Conservation (phyloP, 1,139 yeast species). For the Taiozyma sp. region DNA sequence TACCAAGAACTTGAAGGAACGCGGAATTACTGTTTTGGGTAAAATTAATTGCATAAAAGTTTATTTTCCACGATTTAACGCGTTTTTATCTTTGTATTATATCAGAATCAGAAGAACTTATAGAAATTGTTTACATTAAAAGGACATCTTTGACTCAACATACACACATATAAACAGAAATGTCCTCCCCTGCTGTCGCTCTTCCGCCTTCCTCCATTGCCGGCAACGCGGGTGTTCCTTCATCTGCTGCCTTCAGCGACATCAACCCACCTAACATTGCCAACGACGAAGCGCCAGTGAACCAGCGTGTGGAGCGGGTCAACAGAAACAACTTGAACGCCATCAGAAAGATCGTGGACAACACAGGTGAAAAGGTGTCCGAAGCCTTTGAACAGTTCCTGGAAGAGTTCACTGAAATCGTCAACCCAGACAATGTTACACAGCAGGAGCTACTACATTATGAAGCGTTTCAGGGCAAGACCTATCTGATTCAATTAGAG, state of each 20-base stretch:
- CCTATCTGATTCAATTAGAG: slow-evolving; percentile 75
- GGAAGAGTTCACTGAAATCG: slow-evolving; percentile 44
- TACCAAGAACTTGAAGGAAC: no score
- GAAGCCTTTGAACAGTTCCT: slow-evolving; percentile 86
- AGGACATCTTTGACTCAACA: background rate
- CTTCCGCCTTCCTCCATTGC: slow-evolving; percentile 19
- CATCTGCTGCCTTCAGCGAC: slow-evolving; percentile 19
- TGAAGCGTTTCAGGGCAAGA: slow-evolving; percentile 44
- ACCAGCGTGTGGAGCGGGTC: slow-evolving; percentile 14
- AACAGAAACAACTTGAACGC: slow-evolving; percentile 42
- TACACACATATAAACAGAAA: background rate
- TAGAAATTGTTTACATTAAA: no score
- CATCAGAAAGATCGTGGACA: slow-evolving; percentile 84
- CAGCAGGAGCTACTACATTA: slow-evolving; percentile 23
- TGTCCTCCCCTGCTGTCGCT: slow-evolving; percentile 19
- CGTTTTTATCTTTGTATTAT: background rate
- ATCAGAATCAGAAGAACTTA: background rate
- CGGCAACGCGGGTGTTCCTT: slow-evolving; percentile 6
- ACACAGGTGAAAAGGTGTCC: slow-evolving; percentile 89
- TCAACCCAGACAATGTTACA: slow-evolving; percentile 29
- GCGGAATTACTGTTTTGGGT: background rate
- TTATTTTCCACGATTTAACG: background rate
- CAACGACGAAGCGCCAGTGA: slow-evolving; percentile 3
- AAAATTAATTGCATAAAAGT: background rate
- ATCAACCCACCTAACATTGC: slow-evolving; percentile 3